phyloP scores from a whole-genome alignment of 805 yeast species.

The Ogataea methanolica region DNA sequence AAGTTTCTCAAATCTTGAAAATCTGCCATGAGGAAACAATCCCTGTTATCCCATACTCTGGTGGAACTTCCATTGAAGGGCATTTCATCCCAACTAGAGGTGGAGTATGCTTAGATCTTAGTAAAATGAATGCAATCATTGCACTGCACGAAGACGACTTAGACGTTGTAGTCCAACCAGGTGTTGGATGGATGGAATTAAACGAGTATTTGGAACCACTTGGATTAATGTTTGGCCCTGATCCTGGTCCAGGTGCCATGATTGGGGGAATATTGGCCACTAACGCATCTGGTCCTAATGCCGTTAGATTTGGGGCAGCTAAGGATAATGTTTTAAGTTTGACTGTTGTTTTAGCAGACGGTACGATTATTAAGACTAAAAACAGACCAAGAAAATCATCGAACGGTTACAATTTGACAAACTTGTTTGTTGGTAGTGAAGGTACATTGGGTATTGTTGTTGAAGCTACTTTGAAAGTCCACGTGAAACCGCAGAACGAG shows the following conservation, averaged over 20 bases:
- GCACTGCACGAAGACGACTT: slow-evolving; percentile 57
- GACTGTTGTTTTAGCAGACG: slow-evolving; percentile 78
- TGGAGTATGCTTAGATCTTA: slow-evolving; percentile 56
- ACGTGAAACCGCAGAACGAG: slow-evolving; percentile 61
- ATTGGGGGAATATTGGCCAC: slow-evolving; percentile 75
- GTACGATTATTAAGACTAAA: slow-evolving; percentile 68
- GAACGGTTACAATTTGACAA: slow-evolving; percentile 76
- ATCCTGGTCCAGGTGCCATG: slow-evolving; percentile 75
- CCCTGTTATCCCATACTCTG: slow-evolving; percentile 71
- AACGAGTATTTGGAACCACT: slow-evolving; percentile 47
- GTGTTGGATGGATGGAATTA: slow-evolving; percentile 72
- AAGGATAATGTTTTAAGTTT: slow-evolving; percentile 64
- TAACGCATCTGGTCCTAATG: slow-evolving; percentile 77
- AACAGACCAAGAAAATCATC: slow-evolving; percentile 72
- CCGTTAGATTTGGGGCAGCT: slow-evolving; percentile 74
- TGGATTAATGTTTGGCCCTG: slow-evolving; percentile 66
- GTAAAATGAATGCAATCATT: slow-evolving; percentile 56
- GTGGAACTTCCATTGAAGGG: slow-evolving; percentile 78
- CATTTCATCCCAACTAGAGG: slow-evolving; percentile 67
- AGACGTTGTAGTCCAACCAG: slow-evolving; percentile 75
- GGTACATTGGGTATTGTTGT: slow-evolving; percentile 79
- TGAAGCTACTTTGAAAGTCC: slow-evolving; percentile 67
- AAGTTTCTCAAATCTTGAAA: slow-evolving; percentile 41
- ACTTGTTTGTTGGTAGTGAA: slow-evolving; percentile 71
- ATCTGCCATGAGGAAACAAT: slow-evolving; percentile 47